phyloP scores from a whole-genome alignment of 2,329 filamentous ascomycete species.

The Colletotrichum ledebouriae region DNA sequence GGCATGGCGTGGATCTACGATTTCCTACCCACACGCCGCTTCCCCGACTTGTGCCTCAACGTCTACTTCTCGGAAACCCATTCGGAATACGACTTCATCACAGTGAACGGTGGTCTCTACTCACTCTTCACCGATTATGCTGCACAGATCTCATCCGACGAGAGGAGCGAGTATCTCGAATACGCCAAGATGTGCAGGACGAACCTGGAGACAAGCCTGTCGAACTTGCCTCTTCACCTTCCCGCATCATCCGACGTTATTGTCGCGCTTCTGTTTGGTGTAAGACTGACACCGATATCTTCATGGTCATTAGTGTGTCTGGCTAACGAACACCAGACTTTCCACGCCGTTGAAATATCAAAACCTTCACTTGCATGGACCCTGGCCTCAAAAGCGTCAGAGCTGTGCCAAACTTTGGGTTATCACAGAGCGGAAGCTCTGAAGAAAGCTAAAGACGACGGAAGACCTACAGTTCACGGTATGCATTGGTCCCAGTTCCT shows the following conservation, averaged over 20 bases:
- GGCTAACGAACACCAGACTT: slow-evolving; percentile 43
- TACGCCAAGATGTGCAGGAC: slow-evolving; percentile 47
- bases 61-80: slow-evolving; percentile 52
- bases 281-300: background rate
- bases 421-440: slow-evolving; percentile 47
- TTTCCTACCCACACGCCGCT: slow-evolving; percentile 48
- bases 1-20: slow-evolving; percentile 49
- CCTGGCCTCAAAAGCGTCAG: slow-evolving; percentile 49
- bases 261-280: slow-evolving; percentile 44
- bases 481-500: slow-evolving; percentile 54
- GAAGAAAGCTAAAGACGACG: slow-evolving; percentile 45
- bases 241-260: slow-evolving; percentile 48
- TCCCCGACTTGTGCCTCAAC: slow-evolving; percentile 51
- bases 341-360: slow-evolving; percentile 51
- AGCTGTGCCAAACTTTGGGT: slow-evolving; percentile 50
- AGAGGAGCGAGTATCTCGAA: slow-evolving; percentile 45
- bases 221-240: slow-evolving; percentile 51
- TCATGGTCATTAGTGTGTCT: too few species aligned
- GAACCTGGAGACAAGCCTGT: slow-evolving; percentile 51
- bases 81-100: slow-evolving; percentile 51
- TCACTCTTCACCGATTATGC: slow-evolving; percentile 38
- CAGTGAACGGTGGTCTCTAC: slow-evolving; percentile 50
- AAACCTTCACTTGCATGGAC: slow-evolving; percentile 51
- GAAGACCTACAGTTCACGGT: slow-evolving; percentile 43
- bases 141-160: slow-evolving; percentile 34